These are phyloP conservation scores for Brassica napus DNA, from an alignment of 345 rosid species.

Conservation along the genomic window DNA sequence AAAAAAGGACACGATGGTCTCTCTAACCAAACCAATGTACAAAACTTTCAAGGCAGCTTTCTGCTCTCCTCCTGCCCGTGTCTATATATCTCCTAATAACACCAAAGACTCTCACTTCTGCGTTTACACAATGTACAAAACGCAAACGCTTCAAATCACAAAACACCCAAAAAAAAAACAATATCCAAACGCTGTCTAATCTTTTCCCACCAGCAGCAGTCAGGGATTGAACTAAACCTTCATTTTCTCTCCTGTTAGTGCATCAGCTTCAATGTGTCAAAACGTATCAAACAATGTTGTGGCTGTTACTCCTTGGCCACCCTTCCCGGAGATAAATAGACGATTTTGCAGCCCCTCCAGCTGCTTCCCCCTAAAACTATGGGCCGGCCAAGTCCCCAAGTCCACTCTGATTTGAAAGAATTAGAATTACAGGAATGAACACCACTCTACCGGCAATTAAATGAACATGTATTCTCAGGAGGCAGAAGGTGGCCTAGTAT, in stretches of 20 bases:
- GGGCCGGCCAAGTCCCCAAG: constrained; percentile 14
- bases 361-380: constrained; percentile 25
- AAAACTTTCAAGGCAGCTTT: constrained; percentile 35
- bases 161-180: constrained; percentile 2
- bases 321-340: constrained; percentile 22
- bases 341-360: background rate
- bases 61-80: constrained; percentile 13
- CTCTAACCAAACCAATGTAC: constrained; percentile 37
- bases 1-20: background rate
- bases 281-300: constrained; percentile 37
- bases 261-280: constrained; percentile 38
- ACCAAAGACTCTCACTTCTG: constrained; percentile 25
- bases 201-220: constrained; percentile 31
- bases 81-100: constrained; percentile 31
- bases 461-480: constrained; percentile 7
- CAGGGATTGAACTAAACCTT: constrained; percentile 21
- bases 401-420: constrained; percentile 52
- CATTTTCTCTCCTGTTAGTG: constrained; percentile 31
- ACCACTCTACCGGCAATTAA: background rate
- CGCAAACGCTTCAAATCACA: constrained; percentile 34
- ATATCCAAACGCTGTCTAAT: constrained; percentile 28
- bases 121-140: constrained; percentile 39
- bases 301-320: constrained; percentile 18
- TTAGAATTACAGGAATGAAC: constrained; percentile 36
- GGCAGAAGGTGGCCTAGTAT: constrained; percentile 44